These are phyloP conservation scores for Stentor roeselii DNA, from an alignment of 73 alveolate genomes.

Conservation along the genomic window DNA sequence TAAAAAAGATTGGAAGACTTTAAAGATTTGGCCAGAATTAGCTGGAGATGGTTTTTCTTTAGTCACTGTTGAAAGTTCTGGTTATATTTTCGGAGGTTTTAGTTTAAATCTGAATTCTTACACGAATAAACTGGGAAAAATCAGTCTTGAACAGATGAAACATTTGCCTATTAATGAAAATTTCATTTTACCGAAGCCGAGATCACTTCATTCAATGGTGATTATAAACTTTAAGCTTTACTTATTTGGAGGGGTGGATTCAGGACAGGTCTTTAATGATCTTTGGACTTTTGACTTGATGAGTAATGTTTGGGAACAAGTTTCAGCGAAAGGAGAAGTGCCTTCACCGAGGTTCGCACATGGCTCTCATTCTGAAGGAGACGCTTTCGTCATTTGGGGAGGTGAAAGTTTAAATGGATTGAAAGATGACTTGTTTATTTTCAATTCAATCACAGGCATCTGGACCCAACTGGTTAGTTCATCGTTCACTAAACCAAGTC, in stretches of 20 bases:
- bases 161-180: not conserved
- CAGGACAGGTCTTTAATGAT: not conserved
- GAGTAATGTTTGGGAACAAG: not conserved
- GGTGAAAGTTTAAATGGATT: not conserved
- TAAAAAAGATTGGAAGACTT: not conserved
- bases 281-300: not conserved
- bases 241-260: slow-evolving; percentile 16
- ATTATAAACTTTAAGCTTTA: not conserved
- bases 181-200: not conserved
- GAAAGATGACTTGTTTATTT: not conserved
- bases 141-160: not conserved
- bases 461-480: not conserved
- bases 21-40: not conserved
- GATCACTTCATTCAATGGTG: not conserved
- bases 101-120: not conserved
- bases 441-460: not conserved
- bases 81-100: slow-evolving; percentile 15
- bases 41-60: not conserved
- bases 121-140: not conserved
- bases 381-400: not conserved
- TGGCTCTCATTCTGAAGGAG: slow-evolving; percentile 7
- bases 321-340: not conserved
- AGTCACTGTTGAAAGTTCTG: not conserved
- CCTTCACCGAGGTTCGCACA: slow-evolving; percentile 1
- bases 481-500: not conserved